Percentiles rank a stretch among this genome's conserved stretches.
Conservation (phyloP, 1,284 basidiomycete genomes). For the Coriolopsis trogii region DNA sequence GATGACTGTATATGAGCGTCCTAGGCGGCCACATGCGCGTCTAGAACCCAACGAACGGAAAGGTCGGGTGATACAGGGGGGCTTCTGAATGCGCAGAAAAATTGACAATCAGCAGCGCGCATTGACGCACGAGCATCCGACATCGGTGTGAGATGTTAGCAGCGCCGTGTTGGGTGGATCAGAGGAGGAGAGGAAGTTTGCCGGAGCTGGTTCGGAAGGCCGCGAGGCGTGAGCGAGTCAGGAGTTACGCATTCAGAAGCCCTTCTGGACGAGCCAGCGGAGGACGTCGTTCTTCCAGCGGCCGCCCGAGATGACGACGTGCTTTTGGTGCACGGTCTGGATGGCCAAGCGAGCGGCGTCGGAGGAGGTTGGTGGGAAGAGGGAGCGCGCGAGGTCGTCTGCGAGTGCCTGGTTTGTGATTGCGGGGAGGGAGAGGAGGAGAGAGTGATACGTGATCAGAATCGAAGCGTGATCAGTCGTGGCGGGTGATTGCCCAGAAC, state of each 20-base stretch:
- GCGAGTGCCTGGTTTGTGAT: conserved; percentile 48
- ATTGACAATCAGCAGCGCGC: too few species aligned
- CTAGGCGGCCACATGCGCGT: too few species aligned
- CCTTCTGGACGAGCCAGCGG: conserved; percentile 59
- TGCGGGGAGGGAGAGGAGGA: not conserved
- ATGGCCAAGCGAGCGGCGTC: conserved; percentile 52
- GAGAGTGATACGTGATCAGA: not conserved
- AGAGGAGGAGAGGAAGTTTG: not conserved
- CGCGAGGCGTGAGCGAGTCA: not conserved
- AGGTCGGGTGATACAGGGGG: too few species aligned
- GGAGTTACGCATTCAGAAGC: conserved; percentile 45
- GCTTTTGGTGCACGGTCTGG: conserved; percentile 46
- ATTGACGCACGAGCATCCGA: too few species aligned
- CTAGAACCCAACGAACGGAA: too few species aligned
- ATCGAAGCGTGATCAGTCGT: not conserved
- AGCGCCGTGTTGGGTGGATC: too few species aligned
- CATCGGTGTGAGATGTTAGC: too few species aligned
- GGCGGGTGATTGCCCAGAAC: conserved; percentile 2
- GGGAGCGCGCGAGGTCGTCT: conserved; percentile 47
- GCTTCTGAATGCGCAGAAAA: too few species aligned
- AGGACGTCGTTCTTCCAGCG: conserved; percentile 59
- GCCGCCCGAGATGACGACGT: conserved; percentile 60
- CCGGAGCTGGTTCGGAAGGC: not conserved
- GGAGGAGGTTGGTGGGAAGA: conserved; percentile 48
- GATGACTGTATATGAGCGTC: too few species aligned